phyloP scores from a whole-genome alignment of 2,329 filamentous ascomycete genomes.

The Parastagonospora avenae region DNA sequence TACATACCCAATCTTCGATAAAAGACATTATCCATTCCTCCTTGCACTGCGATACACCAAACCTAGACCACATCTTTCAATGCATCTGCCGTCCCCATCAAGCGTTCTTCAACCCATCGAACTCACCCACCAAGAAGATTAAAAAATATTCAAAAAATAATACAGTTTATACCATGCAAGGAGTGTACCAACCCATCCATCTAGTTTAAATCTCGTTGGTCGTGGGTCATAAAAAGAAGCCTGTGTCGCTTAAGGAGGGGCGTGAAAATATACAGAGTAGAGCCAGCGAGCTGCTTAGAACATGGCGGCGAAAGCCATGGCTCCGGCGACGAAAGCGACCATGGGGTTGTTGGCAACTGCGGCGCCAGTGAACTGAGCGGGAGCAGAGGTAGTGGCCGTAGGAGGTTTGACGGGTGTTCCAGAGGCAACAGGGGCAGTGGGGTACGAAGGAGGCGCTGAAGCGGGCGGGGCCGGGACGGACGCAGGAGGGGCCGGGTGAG shows the following conservation, averaged over 20 bases:
- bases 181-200: too few relatives aligned
- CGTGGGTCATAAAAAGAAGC: too few relatives aligned
- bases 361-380: slow-evolving; percentile 30
- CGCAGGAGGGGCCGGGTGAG: slow-evolving; percentile 8
- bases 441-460: neutral
- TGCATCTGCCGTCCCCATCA: too few relatives aligned
- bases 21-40: too few relatives aligned
- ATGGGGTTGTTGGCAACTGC: slow-evolving; percentile 30
- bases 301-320: slow-evolving; percentile 24
- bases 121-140: too few relatives aligned
- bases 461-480: slow-evolving; percentile 4
- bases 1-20: too few relatives aligned
- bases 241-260: neutral
- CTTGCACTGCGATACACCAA: too few relatives aligned
- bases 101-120: too few relatives aligned
- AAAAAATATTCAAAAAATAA: too few relatives aligned
- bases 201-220: too few relatives aligned
- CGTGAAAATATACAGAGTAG: neutral
- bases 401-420: slow-evolving; percentile 6
- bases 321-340: slow-evolving; percentile 30
- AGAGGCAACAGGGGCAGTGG: slow-evolving; percentile 8
- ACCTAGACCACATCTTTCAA: too few relatives aligned
- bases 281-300: slow-evolving; percentile 12
- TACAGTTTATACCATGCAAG: too few relatives aligned
- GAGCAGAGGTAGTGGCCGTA: slow-evolving; percentile 12